phyloP scores from a whole-genome alignment of 176 grass and related monocot genomes.

The Oryza glumipatula region DNA sequence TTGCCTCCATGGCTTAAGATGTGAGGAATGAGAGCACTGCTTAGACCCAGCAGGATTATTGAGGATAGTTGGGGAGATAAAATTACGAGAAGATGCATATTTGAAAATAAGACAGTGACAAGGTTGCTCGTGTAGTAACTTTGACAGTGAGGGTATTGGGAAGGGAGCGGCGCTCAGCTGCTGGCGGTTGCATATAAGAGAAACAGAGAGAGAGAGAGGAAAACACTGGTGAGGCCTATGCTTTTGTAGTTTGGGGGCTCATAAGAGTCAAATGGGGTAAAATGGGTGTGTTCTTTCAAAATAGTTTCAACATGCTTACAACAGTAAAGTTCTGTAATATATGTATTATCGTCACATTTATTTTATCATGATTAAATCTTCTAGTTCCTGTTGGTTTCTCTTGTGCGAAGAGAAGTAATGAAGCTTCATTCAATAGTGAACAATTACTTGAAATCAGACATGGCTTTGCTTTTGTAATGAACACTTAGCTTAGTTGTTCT shows the following conservation, averaged over 20 bases:
- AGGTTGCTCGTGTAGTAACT: neutral
- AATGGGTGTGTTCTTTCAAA: neutral
- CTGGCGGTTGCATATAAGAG: neutral
- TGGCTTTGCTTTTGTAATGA: slow-evolving; percentile 8
- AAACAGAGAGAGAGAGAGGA: neutral
- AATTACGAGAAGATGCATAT: neutral
- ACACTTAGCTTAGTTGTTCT: neutral
- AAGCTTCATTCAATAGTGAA: neutral
- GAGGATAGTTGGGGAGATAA: neutral
- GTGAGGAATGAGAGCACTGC: neutral
- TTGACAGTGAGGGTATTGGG: neutral
- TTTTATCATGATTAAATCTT: slow-evolving; percentile 14
- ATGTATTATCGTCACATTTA: slow-evolving; percentile 5
- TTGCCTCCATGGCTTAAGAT: neutral
- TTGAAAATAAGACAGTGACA: neutral
- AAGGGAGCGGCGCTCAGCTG: neutral
- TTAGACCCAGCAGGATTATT: neutral
- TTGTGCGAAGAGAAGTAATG: neutral
- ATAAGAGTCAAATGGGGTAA: neutral
- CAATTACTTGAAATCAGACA: neutral
- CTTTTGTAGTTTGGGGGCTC: too few species aligned
- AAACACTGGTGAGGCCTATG: neutral
- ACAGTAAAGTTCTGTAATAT: neutral
- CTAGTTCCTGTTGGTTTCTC: neutral
- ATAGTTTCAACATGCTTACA: neutral